These are phyloP conservation scores for Heterobasidion irregulare DNA, from an alignment of 1,284 basidiomycete species.

Conservation along the genomic window DNA sequence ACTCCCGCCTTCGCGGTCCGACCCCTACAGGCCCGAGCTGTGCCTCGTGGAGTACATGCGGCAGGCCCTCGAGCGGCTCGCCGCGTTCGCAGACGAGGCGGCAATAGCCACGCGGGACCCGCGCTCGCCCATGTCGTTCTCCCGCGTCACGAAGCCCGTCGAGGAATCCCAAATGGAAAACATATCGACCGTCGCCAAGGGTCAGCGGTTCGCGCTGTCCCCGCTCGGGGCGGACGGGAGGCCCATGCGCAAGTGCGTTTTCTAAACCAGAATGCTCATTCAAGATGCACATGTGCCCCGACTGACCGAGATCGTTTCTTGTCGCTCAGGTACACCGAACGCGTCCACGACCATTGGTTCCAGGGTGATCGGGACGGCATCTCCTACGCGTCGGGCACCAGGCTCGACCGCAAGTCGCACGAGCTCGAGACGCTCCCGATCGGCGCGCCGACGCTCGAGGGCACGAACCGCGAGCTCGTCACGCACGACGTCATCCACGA, in stretches of 20 bases:
- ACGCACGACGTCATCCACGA: conserved; percentile 1
- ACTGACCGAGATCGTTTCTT: not conserved
- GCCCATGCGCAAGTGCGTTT: conserved; percentile 48
- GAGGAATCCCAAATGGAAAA: conserved; percentile 41
- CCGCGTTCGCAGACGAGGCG: conserved; percentile 38
- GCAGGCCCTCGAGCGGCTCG: conserved; percentile 42
- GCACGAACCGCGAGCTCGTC: not conserved
- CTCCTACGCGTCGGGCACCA: conserved; percentile 2
- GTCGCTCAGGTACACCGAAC: conserved; percentile 22
- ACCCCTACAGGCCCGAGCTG: conserved; percentile 25
- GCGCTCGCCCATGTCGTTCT: conserved; percentile 55
- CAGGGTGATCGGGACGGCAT: conserved; percentile 29
- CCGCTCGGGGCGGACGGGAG: conserved; percentile 50
- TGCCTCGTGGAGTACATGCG: conserved; percentile 39
- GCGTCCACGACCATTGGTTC: conserved; percentile 48
- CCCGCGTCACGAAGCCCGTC: conserved; percentile 46
- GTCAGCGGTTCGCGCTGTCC: conserved; percentile 40
- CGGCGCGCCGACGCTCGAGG: not conserved
- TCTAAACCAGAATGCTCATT: not conserved
- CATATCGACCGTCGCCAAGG: conserved; percentile 37
- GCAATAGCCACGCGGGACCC: conserved; percentile 45
- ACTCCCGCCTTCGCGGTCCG: conserved; percentile 40
- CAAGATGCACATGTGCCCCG: not conserved
- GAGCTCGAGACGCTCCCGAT: not conserved
- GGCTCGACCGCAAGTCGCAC: not conserved